Percentiles rank a stretch among this genome's conserved stretches.
Conservation (phyloP, 306 rosid species). For the Acmispon strigosus region DNA sequence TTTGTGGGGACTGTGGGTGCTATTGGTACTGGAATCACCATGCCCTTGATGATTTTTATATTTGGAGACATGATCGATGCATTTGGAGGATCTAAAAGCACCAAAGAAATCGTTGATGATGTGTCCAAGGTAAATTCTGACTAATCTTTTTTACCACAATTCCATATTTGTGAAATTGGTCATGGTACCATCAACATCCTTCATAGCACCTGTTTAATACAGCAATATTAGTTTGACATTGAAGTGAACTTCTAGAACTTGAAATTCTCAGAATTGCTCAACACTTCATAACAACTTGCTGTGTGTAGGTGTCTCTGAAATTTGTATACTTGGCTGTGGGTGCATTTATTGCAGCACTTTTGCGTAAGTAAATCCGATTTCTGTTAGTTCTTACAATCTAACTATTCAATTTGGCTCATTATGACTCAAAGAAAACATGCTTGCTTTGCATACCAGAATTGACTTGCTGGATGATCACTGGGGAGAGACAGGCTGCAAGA, state of each 20-base stretch:
- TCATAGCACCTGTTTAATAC: not conserved
- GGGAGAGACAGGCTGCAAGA: constrained; percentile 83
- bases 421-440: not conserved
- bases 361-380: constrained; percentile 45
- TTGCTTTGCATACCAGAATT: constrained; percentile 45
- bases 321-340: constrained; percentile 71
- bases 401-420: not conserved
- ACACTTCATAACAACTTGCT: not conserved
- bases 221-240: not conserved
- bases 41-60: constrained; percentile 58
- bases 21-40: constrained; percentile 48
- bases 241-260: not conserved
- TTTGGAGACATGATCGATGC: constrained; percentile 58
- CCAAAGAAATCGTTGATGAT: constrained; percentile 31
- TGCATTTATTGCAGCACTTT: constrained; percentile 43
- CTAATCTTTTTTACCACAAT: not conserved
- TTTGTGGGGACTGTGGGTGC: constrained; percentile 57
- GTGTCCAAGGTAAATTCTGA: constrained; percentile 49
- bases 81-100: constrained; percentile 43
- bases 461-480: constrained; percentile 86
- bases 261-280: not conserved
- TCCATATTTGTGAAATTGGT: not conserved
- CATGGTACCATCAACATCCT: not conserved
- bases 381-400: constrained; percentile 6
- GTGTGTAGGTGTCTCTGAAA: constrained; percentile 47